Evolutionary conservation across 2,329 filamentous ascomycete genomes (phyloP).

Genomic region (Amauroascus niger): DNA sequence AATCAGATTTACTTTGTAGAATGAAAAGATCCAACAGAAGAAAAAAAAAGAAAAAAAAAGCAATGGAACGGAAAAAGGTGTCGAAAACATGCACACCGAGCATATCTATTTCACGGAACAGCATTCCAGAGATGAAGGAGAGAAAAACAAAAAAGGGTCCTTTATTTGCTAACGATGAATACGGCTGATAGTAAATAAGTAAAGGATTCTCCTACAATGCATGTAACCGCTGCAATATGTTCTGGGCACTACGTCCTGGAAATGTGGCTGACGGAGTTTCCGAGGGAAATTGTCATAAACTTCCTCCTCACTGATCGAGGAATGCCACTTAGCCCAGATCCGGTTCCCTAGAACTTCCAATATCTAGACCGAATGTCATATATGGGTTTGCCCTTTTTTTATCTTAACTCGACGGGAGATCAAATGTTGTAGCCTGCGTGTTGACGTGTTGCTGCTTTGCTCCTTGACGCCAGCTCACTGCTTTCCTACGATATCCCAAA

Average conservation of each 20-base stretch:
- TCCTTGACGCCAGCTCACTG: conserved; percentile 3
- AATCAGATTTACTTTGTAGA: too few species aligned
- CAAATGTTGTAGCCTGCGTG: not conserved
- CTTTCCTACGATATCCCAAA: not conserved
- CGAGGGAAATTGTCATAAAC: not conserved
- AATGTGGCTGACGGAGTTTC: not conserved
- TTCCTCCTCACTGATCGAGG: not conserved
- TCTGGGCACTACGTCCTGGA: too few species aligned
- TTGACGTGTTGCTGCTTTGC: not conserved
- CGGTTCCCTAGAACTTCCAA: not conserved
- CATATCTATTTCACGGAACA: too few species aligned
- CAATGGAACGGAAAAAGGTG: too few species aligned
- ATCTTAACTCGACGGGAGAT: not conserved
- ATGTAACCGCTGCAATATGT: not conserved
- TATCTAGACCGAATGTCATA: not conserved
- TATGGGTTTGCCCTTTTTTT: conserved; percentile 5
- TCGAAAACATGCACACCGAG: too few species aligned
- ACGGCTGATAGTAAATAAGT: not conserved
- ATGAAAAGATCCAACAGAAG: too few species aligned
- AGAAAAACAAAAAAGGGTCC: not conserved
- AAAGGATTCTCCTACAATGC: not conserved
- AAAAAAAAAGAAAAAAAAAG: too few species aligned
- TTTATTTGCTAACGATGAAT: not conserved
- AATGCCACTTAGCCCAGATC: not conserved
- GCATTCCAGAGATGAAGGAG: not conserved